A percentile compares a stretch with the other conserved stretches of the same genome.
These are phyloP conservation scores for Perilla frutescens DNA, from an alignment of 257 asterid species.

Conservation along the genomic window DNA sequence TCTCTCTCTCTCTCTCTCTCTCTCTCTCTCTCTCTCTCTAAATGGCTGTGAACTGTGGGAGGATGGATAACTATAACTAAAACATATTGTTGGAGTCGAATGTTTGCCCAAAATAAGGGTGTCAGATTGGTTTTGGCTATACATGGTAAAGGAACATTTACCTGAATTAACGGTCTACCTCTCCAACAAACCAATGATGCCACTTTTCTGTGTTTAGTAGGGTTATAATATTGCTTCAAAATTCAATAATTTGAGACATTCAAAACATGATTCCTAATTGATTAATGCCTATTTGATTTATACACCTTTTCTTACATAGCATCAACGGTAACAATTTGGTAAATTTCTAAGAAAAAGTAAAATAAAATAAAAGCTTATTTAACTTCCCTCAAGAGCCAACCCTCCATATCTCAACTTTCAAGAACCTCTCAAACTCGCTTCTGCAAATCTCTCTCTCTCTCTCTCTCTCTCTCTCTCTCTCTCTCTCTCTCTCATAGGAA, in stretches of 20 bases:
- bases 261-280: neutral
- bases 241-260: conserved; percentile 10
- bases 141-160: conserved; percentile 39
- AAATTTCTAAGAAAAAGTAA: too few relatives aligned
- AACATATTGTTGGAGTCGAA: conserved; percentile 29
- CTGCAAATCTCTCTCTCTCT: conserved; percentile 28
- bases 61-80: conserved; percentile 31
- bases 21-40: conserved; percentile 33
- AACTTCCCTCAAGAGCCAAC: neutral
- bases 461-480: neutral
- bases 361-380: neutral
- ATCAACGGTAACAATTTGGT: neutral
- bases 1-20: conserved; percentile 32
- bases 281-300: neutral
- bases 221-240: neutral
- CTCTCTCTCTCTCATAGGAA: conserved; percentile 10
- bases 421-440: conserved; percentile 18
- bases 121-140: conserved; percentile 32
- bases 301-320: neutral
- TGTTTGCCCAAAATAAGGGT: conserved; percentile 47
- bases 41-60: conserved; percentile 32
- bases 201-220: neutral
- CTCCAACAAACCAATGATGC: neutral
- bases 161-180: conserved; percentile 58
- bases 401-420: conserved; percentile 26